phyloP scores from a whole-genome alignment of 2,329 filamentous ascomycete genomes.

The Fusarium decemcellulare region DNA sequence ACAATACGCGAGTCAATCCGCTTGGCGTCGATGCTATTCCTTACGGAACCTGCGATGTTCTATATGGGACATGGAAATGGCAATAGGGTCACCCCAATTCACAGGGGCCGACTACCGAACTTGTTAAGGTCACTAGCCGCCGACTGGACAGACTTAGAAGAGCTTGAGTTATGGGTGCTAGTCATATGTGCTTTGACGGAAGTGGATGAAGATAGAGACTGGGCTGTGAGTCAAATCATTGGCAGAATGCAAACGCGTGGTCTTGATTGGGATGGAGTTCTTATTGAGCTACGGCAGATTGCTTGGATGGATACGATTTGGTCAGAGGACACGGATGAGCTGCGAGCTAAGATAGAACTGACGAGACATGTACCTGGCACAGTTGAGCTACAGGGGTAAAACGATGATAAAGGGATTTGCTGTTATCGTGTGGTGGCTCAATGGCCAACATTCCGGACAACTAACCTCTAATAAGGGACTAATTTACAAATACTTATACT shows the following conservation, averaged over 20 bases:
- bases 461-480: no score
- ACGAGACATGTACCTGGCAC: no score
- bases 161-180: neutral
- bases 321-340: neutral
- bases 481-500: no score
- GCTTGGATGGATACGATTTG: neutral
- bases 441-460: no score
- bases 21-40: neutral
- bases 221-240: neutral
- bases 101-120: neutral
- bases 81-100: neutral
- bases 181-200: neutral
- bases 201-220: neutral
- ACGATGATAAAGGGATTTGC: no score
- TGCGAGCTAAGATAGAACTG: neutral
- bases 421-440: no score
- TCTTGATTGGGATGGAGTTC: neutral
- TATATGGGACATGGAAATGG: neutral
- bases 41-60: neutral
- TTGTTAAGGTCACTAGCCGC: neutral
- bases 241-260: neutral
- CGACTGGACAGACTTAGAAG: constrained; percentile 3
- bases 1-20: neutral
- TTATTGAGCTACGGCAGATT: neutral
- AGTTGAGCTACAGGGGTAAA: no score